Base-by-base conservation (phyloP, 1,284 basidiomycete genomes). In the Malassezia equina region DNA sequence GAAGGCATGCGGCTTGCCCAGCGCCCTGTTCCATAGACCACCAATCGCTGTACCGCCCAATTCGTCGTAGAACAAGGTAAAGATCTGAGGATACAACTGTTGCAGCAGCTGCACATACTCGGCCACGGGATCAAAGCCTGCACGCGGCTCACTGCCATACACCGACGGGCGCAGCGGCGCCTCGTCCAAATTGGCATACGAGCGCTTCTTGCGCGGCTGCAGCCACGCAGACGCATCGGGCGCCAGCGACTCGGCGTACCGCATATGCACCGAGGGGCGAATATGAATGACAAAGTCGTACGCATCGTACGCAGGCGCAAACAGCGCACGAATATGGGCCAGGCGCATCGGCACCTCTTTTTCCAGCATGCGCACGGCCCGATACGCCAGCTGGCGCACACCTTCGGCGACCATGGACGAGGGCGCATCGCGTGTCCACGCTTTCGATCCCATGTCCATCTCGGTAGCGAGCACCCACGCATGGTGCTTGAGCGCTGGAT, bases 221-320 rank as follows among this genome's bases (percentile, higher is more conserved):
- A 50, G 47, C 66, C 66, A 67, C 7, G 58, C 58, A 8, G 31
- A 6, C 5, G 62, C 48, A 19, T 69, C 61, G 13, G 63, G 58
- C 17, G 41, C 50, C 21, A 80, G 55, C 8, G 76, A 73, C 53
- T 81, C 77, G 33, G 75, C 73, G 67, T 89, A 86, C n/a, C 88
- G 83, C 2, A 88, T 82, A 2, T 89, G 76, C 0, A 81, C 76
- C 12, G 77, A 54, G 0, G 83, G 79, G 32, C 88, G 79, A 17
- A 98, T 80, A 54, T 86, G 81, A 31, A 98, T 79, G 21, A 94
- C 64, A 63, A 94, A 82, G 66, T 95, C 86, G 73, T 94, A 98
- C 68, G 90, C 85, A 8, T 81, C 78, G 0, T 82, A 81, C 0
- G 90, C 86, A 62, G 94, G 89, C 8, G 81, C 78, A 77, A 96